Evolutionary conservation across 2,329 filamentous ascomycete genomes (phyloP), one percentile per base, ranked within the genome.

Genomic region (Cadophora luteo-olivacea): DNA sequence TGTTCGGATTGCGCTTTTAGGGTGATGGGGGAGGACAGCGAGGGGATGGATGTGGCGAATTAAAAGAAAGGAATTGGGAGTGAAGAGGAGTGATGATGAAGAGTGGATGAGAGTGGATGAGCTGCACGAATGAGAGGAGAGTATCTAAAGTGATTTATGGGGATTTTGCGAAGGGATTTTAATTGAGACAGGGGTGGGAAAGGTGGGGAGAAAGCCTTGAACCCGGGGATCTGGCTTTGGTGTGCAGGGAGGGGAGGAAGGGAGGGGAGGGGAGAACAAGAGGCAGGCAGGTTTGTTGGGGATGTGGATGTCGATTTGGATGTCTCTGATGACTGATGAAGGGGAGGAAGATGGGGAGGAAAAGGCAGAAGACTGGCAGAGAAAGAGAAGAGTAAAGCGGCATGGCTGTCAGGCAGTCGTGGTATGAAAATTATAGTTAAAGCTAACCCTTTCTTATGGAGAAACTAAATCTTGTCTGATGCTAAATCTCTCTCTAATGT

Each of bases 201-300:
- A 61, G 36, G 58, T 61, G 58, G 38, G 58, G 58, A 41, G 19
- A 9, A 9, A 19, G 14, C 41, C 41, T 45, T 45, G 41, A 19
- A 45, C 41, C 41, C 41, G 41, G 16, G 41, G 41, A 45, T 45
- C 41, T 45, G 41, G 41, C 41, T 16, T 16, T 16, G 41, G 4
- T 45, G 12, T 45, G 41, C 41, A 45, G 14, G 41, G 45, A 61
- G n/a, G 24, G 16, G 41, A 14, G 12, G 45, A 22, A 48, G 45
- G 45, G 25, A 4, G 24, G 38, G 38, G 57, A 61, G 8, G 12
- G 19, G 11, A 49, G 29, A 25, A 45, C 11, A 60, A 24, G 11
- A 62, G 58, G 19, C 41, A 62, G 58, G 19, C 41, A 62, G 45
- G 41, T 32, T 48, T 51, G 60, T 48, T 51, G 29, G 36, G 58